phyloP scores from a whole-genome alignment of 768 basidiomycete species.

The Mycena polygramma region DNA sequence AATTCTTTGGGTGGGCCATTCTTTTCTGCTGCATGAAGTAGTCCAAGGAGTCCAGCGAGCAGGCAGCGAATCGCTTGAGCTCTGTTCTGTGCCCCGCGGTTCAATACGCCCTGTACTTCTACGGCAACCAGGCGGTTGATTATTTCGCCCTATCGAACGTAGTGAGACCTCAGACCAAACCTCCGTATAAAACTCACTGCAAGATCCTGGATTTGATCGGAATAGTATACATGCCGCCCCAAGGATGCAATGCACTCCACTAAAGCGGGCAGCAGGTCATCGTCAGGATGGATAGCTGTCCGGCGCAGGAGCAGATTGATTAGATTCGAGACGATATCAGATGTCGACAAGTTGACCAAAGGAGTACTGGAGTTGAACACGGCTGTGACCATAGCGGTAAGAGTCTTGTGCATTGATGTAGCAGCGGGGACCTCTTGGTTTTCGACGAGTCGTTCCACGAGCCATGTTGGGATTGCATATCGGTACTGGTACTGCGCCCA shows the following conservation, averaged over 20 bases:
- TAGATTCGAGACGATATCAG: slow-evolving; percentile 87
- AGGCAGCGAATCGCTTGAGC: slow-evolving; percentile 79
- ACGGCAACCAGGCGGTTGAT: slow-evolving; percentile 79
- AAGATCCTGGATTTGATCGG: slow-evolving; percentile 95
- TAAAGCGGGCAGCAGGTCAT: slow-evolving; percentile 73
- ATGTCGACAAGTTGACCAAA: slow-evolving; percentile 90
- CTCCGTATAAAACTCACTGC: slow-evolving; percentile 57
- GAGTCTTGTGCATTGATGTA: slow-evolving; percentile 66
- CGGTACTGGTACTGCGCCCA: slow-evolving; percentile 96
- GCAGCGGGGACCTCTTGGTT: slow-evolving; percentile 66
- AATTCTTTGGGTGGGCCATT: slow-evolving; percentile 48
- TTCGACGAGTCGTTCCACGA: slow-evolving; percentile 82
- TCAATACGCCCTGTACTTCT: slow-evolving; percentile 72
- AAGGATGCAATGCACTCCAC: slow-evolving; percentile 87
- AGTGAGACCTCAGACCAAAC: slow-evolving; percentile 11
- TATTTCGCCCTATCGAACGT: slow-evolving; percentile 71
- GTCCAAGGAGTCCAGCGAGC: slow-evolving; percentile 75
- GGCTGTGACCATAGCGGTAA: slow-evolving; percentile 84
- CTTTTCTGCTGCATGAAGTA: slow-evolving; percentile 74
- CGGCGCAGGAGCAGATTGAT: slow-evolving; percentile 81
- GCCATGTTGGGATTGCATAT: slow-evolving; percentile 86
- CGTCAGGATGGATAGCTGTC: slow-evolving; percentile 70
- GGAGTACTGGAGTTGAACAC: slow-evolving; percentile 88
- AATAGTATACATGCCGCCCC: slow-evolving; percentile 93
- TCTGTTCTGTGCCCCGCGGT: slow-evolving; percentile 59